A percentile compares a stretch with the other conserved stretches of the same genome.
Conservation (phyloP, 2,329 filamentous ascomycete genomes). For the Aureobasidium melanogenum region DNA sequence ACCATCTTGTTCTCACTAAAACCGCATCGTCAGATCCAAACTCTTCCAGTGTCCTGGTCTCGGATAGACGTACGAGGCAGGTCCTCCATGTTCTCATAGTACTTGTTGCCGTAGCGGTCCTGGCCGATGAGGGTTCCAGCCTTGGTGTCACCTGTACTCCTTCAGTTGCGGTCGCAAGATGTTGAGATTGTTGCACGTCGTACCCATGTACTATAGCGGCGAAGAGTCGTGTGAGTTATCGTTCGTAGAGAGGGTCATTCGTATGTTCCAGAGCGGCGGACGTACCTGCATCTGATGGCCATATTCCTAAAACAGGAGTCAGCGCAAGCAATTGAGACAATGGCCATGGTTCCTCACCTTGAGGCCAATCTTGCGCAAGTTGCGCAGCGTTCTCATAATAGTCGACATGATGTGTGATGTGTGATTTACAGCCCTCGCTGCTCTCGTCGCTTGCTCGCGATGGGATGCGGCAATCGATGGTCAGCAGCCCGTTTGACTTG, state of each 20-base stretch:
- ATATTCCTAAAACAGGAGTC: slow-evolving; percentile 59
- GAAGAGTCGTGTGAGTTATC: slow-evolving; percentile 15
- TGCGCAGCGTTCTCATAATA: slow-evolving; percentile 72
- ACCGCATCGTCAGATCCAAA: slow-evolving; percentile 3
- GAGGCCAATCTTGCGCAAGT: slow-evolving; percentile 77
- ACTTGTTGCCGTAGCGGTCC: slow-evolving; percentile 95
- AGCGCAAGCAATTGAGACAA: slow-evolving; percentile 17
- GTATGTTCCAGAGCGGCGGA: slow-evolving; percentile 23
- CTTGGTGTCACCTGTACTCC: slow-evolving; percentile 79
- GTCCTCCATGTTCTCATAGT: slow-evolving; percentile 91
- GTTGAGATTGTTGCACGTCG: slow-evolving; percentile 12
- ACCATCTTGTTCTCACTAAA: slow-evolving; percentile 87
- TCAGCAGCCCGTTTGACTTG: slow-evolving; percentile 6
- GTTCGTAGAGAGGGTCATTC: slow-evolving; percentile 16
- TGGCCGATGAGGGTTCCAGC: slow-evolving; percentile 73
- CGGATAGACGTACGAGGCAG: slow-evolving; percentile 60
- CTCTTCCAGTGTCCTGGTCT: slow-evolving; percentile 1
- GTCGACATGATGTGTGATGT: slow-evolving; percentile 67
- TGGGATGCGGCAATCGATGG: slow-evolving; percentile 5
- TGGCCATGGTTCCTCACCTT: slow-evolving; percentile 51
- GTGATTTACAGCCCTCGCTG: slow-evolving; percentile 3
- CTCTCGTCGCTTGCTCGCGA: background rate
- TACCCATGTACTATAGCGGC: slow-evolving; percentile 28
- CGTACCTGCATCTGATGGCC: slow-evolving; percentile 87
- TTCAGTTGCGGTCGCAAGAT: slow-evolving; percentile 22